phyloP scores from a whole-genome alignment of 2,329 filamentous ascomycete genomes.

The Xylogone sp. region DNA sequence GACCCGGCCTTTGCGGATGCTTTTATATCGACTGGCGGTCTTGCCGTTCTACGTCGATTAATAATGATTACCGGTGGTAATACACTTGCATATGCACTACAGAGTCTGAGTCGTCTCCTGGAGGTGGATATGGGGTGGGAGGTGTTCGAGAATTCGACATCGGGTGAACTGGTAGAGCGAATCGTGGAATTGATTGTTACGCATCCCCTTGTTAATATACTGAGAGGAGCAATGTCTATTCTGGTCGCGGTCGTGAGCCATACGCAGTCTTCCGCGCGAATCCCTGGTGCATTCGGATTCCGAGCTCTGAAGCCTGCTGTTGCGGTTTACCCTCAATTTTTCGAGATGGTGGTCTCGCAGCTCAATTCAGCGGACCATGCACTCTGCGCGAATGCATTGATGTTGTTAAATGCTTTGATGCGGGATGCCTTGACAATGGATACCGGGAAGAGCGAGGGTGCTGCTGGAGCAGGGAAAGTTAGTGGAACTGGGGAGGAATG shows the following conservation, averaged over 20 bases:
- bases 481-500: conserved; percentile 63
- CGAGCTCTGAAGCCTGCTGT: conserved; percentile 88
- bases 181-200: conserved; percentile 91
- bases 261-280: conserved; percentile 56
- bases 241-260: conserved; percentile 90
- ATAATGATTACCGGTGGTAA: conserved; percentile 86
- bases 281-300: conserved; percentile 73
- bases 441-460: conserved; percentile 39
- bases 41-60: conserved; percentile 75
- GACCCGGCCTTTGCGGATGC: conserved; percentile 95
- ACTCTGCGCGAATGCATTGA: conserved; percentile 89
- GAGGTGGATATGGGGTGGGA: conserved; percentile 99
- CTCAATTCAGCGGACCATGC: conserved; percentile 93
- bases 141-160: conserved; percentile 61
- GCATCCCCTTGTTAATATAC: conserved; percentile 94
- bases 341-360: conserved; percentile 88
- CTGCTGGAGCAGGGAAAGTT: conserved; percentile 25
- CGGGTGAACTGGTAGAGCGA: conserved; percentile 66
- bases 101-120: conserved; percentile 79
- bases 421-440: conserved; percentile 83
- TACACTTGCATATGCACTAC: conserved; percentile 90
- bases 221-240: conserved; percentile 94
- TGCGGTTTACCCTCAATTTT: conserved; percentile 86
- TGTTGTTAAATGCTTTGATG: conserved; percentile 93
- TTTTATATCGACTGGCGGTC: conserved; percentile 86